Base-by-base conservation (phyloP, 768 basidiomycete species). In the Rhodotorula paludigena region DNA sequence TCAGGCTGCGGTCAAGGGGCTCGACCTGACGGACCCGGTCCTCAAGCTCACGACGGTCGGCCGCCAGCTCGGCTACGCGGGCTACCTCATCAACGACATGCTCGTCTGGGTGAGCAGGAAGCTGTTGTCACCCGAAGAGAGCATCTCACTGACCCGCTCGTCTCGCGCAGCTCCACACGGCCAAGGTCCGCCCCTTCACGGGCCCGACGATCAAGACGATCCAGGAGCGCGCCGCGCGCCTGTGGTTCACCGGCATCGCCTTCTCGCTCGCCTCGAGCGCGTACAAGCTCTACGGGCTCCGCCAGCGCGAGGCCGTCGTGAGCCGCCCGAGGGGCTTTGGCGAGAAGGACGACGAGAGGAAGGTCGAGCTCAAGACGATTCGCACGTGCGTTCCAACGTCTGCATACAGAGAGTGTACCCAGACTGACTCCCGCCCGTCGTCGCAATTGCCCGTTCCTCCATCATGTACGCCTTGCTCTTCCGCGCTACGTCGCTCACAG, bases 61-160 rank as follows among this genome's bases (percentile, higher is more conserved):
- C 41, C 83, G 90, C 55, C 94, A 98, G 78, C 77, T 98, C 25
- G 84, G 84, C 5, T 98, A 97, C 81, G 92, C 90, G 69, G 87
- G 86, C 6, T 99, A 90, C 78, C 84, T 96, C 52, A 77, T 85
- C 16, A 85, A 88, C 74, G 96, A 99, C 77, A 84, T 85, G 56
- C 75, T 96, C 66, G 81, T 88, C 74, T 99, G 92, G 92, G 91
- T 92, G 76, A 68, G 86, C 3, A 20, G 16, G 2, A 35, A 7
- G 7, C 25, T 1, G 23, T 60, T 4, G 32, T 3, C 15, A 4
- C 15, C 15, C 8, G 30, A 18, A 20, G 41, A 10, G 41, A 41
- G 41, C 41, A 20, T 20, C 3, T 23, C 10, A 42, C 39, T 7
- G 23, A n/a, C 33, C 35, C n/a, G 6, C 45, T 8, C 14, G 30